Evolutionary conservation across 1,139 yeast genomes (phyloP).

Genomic region (Candida sp.): DNA sequence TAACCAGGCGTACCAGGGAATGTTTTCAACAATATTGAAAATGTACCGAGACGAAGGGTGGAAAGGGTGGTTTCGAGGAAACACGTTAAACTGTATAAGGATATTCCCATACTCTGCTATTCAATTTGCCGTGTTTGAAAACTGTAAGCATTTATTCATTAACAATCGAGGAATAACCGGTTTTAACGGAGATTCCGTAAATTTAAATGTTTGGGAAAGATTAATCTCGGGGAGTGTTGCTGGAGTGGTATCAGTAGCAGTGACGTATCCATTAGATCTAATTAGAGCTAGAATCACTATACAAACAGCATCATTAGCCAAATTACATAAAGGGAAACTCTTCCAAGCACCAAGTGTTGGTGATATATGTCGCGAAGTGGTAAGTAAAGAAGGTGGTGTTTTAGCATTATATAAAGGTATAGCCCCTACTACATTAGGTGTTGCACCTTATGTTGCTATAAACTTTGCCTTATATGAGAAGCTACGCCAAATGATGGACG

Average conservation of each 20-base stretch:
- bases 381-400: slow-evolving; percentile 77
- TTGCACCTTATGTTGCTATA: slow-evolving; percentile 93
- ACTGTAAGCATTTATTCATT: slow-evolving; percentile 51
- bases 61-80: slow-evolving; percentile 86
- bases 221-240: slow-evolving; percentile 77
- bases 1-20: slow-evolving; percentile 63
- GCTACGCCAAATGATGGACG: slow-evolving; percentile 55
- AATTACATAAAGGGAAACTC: slow-evolving; percentile 42
- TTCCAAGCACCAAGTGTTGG: slow-evolving; percentile 66
- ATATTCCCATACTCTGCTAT: slow-evolving; percentile 95
- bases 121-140: slow-evolving; percentile 84
- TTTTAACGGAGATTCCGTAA: slow-evolving; percentile 1
- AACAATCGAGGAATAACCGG: slow-evolving; percentile 20
- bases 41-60: slow-evolving; percentile 92
- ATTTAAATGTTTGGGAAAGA: slow-evolving; percentile 47
- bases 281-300: slow-evolving; percentile 87
- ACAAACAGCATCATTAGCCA: slow-evolving; percentile 76
- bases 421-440: slow-evolving; percentile 87
- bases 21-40: slow-evolving; percentile 67
- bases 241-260: slow-evolving; percentile 77
- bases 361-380: slow-evolving; percentile 56
- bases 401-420: slow-evolving; percentile 79
- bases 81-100: slow-evolving; percentile 83
- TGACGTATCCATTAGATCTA: slow-evolving; percentile 89
- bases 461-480: slow-evolving; percentile 90